A percentile compares a stretch with the other conserved stretches of the same genome.
These are phyloP conservation scores for Ogataea hybrid DNA, from an alignment of 1,139 yeast genomes.

Conservation along the genomic window DNA sequence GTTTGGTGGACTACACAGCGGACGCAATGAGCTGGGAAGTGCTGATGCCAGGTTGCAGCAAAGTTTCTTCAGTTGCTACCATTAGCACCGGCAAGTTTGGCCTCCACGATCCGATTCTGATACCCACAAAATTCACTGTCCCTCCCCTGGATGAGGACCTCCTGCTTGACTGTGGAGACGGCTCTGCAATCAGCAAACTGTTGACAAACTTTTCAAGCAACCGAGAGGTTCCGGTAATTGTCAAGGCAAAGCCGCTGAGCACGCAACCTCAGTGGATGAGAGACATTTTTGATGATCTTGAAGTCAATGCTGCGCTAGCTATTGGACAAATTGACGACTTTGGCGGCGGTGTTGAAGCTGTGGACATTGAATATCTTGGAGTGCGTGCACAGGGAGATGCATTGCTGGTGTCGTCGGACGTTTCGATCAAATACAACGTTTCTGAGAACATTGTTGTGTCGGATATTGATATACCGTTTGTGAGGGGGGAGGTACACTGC, in stretches of 20 bases:
- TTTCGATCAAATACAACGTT: not conserved
- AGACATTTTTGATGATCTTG: constrained; percentile 2
- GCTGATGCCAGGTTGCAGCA: not conserved
- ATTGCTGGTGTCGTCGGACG: not conserved
- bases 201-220: constrained; percentile 1
- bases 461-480: not conserved
- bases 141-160: not conserved
- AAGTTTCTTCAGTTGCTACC: not conserved
- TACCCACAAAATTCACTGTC: not conserved
- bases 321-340: not conserved
- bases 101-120: not conserved
- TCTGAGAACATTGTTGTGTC: not conserved
- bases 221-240: constrained; percentile 1
- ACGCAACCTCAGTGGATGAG: constrained; percentile 10
- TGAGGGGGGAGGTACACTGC: not conserved
- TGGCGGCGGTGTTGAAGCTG: not conserved
- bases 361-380: not conserved
- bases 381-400: not conserved
- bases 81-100: not conserved
- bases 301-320: not conserved
- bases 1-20: not conserved
- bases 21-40: constrained; percentile 3
- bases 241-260: constrained; percentile 5
- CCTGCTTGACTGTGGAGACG: constrained; percentile 2
- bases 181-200: constrained; percentile 1